Conservation (phyloP, 164 flowering plant species). For the Umbellularia californica region DNA sequence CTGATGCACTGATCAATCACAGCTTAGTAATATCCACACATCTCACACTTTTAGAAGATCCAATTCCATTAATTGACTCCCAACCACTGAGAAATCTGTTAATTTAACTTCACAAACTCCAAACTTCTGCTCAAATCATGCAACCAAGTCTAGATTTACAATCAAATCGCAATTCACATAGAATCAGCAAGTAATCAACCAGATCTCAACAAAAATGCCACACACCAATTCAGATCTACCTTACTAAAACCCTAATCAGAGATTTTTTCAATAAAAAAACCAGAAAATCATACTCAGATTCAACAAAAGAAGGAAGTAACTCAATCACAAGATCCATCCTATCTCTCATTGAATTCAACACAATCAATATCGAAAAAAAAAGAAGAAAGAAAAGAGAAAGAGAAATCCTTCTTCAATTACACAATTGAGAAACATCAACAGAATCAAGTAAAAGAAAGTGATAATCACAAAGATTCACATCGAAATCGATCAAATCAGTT, state of each 20-base stretch:
- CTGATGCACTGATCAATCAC: not conserved
- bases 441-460: too few relatives aligned
- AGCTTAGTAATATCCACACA: not conserved
- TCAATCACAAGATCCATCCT: too few relatives aligned
- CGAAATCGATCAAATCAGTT: not conserved
- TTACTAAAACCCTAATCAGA: not conserved
- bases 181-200: not conserved
- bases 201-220: not conserved
- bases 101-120: not conserved
- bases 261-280: too few relatives aligned
- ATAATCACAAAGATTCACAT: too few relatives aligned
- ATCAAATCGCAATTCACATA: not conserved
- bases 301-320: too few relatives aligned
- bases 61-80: not conserved
- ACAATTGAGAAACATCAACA: too few relatives aligned
- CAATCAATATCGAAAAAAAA: too few relatives aligned
- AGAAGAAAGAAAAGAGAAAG: rapidly evolving
- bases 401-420: too few relatives aligned
- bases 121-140: too few relatives aligned
- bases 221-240: not conserved
- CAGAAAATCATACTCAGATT: not conserved
- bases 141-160: too few relatives aligned
- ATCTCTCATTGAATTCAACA: too few relatives aligned
- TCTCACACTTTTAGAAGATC: not conserved
- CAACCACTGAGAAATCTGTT: not conserved